Base-by-base conservation (phyloP, 768 basidiomycete genomes). In the Kwoniella sp. region DNA sequence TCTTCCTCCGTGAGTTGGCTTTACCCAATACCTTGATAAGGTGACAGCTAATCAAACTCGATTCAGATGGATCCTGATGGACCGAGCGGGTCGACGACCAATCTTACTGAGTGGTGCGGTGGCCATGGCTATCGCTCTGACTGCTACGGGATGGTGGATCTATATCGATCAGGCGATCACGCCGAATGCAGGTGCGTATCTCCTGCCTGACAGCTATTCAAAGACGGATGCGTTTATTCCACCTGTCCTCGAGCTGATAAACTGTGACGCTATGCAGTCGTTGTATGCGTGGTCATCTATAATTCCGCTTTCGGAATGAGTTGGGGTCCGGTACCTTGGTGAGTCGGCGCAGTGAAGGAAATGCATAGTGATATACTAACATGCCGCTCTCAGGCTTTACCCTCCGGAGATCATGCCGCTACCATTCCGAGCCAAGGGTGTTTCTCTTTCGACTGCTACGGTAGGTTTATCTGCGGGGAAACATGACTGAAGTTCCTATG, bases 1-100 rank as follows among this genome's bases (percentile, higher is more conserved):
- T 3, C 80, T 94, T 44, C 91, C 91, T 5, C 88, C 92, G 89
- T 92, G 67, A 63, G 89, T 17, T 44, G 40, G 17, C 40, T 10
- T 19, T 15, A n/a, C n/a, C n/a, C n/a, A n/a, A n/a, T n/a, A n/a
- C n/a, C n/a, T n/a, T n/a, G n/a, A 19, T 19, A 9, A 44, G 3
- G 17, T 19, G 17, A 4, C 8, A 44, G 40, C 40, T 44, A 15
- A 44, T n/a, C n/a, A n/a, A n/a, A n/a, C n/a, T n/a, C n/a, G n/a
- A n/a, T n/a, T n/a, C 40, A 94, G 92, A 7, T 97, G 94, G 94
- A 90, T 91, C 77, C 85, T 97, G 59, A 90, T 95, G 52, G 94
- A 97, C 73, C 86, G 88, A 4, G 91, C 91, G 86, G 94, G 94
- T 10, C 85, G 94, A 54, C 85, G 94, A 1, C 83, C 88, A 1